phyloP scores from a whole-genome alignment of 257 asterid genomes.

The Solanum dulcamara region DNA sequence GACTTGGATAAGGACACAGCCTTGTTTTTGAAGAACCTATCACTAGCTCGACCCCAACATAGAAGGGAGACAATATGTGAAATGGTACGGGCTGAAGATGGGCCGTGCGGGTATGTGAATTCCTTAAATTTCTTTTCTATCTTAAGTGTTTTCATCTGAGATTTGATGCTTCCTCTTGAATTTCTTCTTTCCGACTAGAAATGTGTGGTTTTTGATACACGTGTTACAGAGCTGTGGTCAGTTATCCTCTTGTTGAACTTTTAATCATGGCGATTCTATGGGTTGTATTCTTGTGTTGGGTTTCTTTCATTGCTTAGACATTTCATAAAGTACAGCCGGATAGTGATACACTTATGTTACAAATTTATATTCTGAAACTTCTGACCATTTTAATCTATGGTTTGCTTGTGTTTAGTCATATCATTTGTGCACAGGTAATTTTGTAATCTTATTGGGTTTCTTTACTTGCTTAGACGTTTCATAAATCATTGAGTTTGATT shows the following conservation, averaged over 20 bases:
- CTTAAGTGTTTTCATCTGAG: background rate
- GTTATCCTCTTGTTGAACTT: background rate
- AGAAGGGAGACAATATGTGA: constrained; percentile 28
- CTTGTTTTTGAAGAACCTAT: constrained; percentile 16
- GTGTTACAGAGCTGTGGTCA: constrained; percentile 1
- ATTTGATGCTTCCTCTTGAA: background rate
- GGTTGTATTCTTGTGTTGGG: background rate
- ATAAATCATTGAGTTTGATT: background rate
- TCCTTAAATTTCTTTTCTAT: background rate
- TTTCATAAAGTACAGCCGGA: background rate
- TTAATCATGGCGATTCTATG: background rate
- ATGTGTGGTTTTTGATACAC: background rate
- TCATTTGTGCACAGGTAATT: background rate
- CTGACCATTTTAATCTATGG: background rate
- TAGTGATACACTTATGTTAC: background rate
- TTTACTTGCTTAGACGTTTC: too few species aligned
- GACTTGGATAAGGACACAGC: constrained; percentile 21
- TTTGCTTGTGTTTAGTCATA: background rate
- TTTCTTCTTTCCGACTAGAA: background rate
- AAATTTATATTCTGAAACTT: background rate
- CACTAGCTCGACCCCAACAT: constrained; percentile 33
- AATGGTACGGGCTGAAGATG: constrained; percentile 53
- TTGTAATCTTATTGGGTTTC: too few species aligned
- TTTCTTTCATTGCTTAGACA: background rate
- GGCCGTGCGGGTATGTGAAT: constrained; percentile 59